These are phyloP conservation scores for Pseudotulostoma volvatum DNA, from an alignment of 495 filamentous ascomycete species.

Conservation along the genomic window DNA sequence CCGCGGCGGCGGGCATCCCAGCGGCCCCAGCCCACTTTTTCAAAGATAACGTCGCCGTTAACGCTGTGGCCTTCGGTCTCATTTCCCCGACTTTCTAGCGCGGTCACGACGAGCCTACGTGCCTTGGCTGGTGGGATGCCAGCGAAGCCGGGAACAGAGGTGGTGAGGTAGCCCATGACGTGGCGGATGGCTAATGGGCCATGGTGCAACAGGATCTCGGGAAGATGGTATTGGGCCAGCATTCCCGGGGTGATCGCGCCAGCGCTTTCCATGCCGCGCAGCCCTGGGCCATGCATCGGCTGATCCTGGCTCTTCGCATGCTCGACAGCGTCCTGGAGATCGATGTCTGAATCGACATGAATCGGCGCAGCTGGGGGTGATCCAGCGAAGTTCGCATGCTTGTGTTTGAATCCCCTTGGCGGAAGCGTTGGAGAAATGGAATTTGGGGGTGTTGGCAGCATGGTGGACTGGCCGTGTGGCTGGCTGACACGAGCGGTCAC, in stretches of 20 bases:
- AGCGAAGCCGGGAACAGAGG: constrained; percentile 83
- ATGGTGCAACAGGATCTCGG: constrained; percentile 74
- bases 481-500: constrained; percentile 41
- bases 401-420: constrained; percentile 56
- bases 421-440: constrained; percentile 85
- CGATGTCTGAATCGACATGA: constrained; percentile 75
- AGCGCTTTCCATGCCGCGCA: constrained; percentile 41
- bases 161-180: constrained; percentile 83
- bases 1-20: constrained; percentile 75
- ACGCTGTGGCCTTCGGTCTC: constrained; percentile 45
- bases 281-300: constrained; percentile 14
- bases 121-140: constrained; percentile 84
- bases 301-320: constrained; percentile 29
- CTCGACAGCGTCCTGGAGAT: constrained; percentile 54
- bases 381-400: constrained; percentile 29
- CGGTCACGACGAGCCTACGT: constrained; percentile 69
- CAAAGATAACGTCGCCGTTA: constrained; percentile 68
- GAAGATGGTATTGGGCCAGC: constrained; percentile 82
- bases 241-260: constrained; percentile 74
- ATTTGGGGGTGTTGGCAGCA: constrained; percentile 84
- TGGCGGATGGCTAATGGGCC: constrained; percentile 88
- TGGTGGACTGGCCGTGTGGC: constrained; percentile 36
- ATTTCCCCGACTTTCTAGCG: constrained; percentile 57
- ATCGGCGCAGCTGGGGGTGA: constrained; percentile 40
- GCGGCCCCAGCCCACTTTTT: constrained; percentile 94